Base-by-base conservation (phyloP, 2,329 filamentous ascomycete genomes). In the Tricladium varicosporioides region DNA sequence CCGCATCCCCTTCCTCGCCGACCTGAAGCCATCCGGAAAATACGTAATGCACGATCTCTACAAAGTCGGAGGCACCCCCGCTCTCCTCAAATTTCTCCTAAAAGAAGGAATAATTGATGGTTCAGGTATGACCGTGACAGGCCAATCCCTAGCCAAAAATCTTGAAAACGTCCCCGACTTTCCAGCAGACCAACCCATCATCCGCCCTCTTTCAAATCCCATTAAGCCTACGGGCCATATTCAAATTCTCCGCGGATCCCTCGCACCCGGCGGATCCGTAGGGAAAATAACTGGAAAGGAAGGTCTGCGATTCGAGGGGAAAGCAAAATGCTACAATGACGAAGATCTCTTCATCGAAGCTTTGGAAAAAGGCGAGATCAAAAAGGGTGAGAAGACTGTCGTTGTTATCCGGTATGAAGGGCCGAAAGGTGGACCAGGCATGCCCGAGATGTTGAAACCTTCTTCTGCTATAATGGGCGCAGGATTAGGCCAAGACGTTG, bases 261-360 rank as follows among this genome's bases (percentile, higher is more conserved):
- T 91, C 40, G 86, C 87, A 2, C 87, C 87, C 0, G 86, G 83
- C 55, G 87, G 87, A 50, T 82, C 79, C 60, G 87, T 91, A 1
- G 87, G 86, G 47, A 91, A 91, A 74, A 91, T 91, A 70, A 91
- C 87, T 2, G 87, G 87, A 45, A 90, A 91, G 72, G 87, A 91
- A 73, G 87, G 87, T 18, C 79, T 82, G 11, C 68, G 75, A 8
- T 91, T 91, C 73, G 81, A 77, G 1, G 87, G 87, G 50, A 88
- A 85, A 67, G 87, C 87, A 2, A 84, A 83, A 63, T 85, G 86
- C 64, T 91, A 86, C 71, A 84, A 91, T 67, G 78, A 78, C 16
- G 87, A 91, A 71, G 85, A 89, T 62, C 77, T 80, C 59, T 89
- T 91, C 74, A 84, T 89, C 65, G 70, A 75, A 33, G 85, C 86